Base-by-base conservation (phyloP, 2,329 filamentous ascomycete species). In the Aspergillus sp. region DNA sequence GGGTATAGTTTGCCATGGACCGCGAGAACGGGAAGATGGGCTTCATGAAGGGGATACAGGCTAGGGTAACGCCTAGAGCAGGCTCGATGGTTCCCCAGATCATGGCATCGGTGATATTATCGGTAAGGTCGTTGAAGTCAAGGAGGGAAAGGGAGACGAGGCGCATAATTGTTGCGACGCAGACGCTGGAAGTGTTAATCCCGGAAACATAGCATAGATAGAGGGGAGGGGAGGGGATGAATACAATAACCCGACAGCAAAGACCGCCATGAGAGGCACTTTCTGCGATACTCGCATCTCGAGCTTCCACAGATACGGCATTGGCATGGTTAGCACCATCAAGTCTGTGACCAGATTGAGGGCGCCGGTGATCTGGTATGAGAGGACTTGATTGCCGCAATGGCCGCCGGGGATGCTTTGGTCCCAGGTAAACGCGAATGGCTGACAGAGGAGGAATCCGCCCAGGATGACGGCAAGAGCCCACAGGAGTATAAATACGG, bases 61-160 rank as follows among this genome's bases (percentile, higher is more conserved):
- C 30, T 4, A 49, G 47, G 5, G 33, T 49, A 1, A 49, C 47
- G 15, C 47, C 47, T 8, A 49, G 47, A 2, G 30, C 33, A 5
- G 47, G 47, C 19, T 49, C 47, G 9, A 49, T 39, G 2, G n/a
- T 39, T n/a, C 47, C 47, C 47, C 47, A 49, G 47, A 49, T 49
- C 30, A 49, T 37, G 7, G 47, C 30, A 1, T 37, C 47, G 9
- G 47, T 34, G 47, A 49, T 22, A 13, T 20, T 49, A 5, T 8
- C 5, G 17, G 47, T 37, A 4, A 49, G 47, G 30, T 49, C 33
- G n/a, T 2, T 22, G 47, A 37, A 49, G 19, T 49, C 33, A 33
- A 49, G 47, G 17, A 11, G 19, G 9, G 47, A 49, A 8, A 37
- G n/a, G 8, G 30, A 49, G 11, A 49, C 30, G 5, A 49, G 30